These are phyloP conservation scores for Porphyrellus cyaneotinctus DNA, from an alignment of 768 basidiomycete species.

Conservation along the genomic window DNA sequence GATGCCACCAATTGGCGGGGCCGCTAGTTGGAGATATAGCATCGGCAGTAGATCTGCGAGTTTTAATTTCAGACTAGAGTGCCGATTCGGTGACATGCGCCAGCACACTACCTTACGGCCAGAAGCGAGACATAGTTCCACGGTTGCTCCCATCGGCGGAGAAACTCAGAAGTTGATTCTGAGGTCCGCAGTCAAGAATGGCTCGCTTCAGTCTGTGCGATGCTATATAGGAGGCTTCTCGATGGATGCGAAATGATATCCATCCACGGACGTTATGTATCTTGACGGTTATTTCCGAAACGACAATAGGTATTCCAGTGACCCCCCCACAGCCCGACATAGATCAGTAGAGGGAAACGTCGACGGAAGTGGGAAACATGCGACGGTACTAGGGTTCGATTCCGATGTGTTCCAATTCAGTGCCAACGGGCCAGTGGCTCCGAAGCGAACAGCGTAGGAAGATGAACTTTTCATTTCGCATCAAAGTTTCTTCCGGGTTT, in stretches of 20 bases:
- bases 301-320: background rate
- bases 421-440: background rate
- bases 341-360: background rate
- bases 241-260: background rate
- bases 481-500: constrained; percentile 7
- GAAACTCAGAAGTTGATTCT: background rate
- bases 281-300: background rate
- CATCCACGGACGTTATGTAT: too few species aligned
- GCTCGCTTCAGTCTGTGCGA: background rate
- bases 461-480: background rate
- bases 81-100: background rate
- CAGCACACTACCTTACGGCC: constrained; percentile 1
- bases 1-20: background rate
- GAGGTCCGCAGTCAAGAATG: constrained; percentile 1
- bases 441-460: constrained; percentile 1
- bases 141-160: constrained; percentile 11
- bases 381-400: background rate
- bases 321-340: background rate
- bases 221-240: background rate
- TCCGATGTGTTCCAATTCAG: constrained; percentile 7
- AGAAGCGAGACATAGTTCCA: background rate
- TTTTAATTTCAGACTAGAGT: constrained; percentile 3
- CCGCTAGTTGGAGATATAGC: background rate
- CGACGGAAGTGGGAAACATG: background rate
- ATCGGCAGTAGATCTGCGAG: background rate